phyloP scores from a whole-genome alignment of 2,329 filamentous ascomycete species.

The Trichoderma sp. region DNA sequence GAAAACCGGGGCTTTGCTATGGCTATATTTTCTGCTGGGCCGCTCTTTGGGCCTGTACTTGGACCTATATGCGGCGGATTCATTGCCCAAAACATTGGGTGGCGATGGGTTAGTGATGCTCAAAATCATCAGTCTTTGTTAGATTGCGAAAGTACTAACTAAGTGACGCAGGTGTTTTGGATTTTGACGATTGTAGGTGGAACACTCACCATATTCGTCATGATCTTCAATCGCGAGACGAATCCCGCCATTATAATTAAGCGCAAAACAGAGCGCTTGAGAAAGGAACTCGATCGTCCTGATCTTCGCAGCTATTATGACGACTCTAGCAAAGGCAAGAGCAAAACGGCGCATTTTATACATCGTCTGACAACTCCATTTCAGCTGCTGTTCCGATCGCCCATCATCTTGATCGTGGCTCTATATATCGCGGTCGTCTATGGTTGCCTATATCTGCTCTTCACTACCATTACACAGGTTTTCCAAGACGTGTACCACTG shows the following conservation, averaged over 20 bases:
- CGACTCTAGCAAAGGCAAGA: constrained; percentile 34
- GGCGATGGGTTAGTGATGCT: constrained; percentile 51
- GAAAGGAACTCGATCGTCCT: constrained; percentile 49
- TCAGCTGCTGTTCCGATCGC: constrained; percentile 54
- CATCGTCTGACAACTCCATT: constrained; percentile 58
- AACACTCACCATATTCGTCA: constrained; percentile 35
- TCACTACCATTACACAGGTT: constrained; percentile 52
- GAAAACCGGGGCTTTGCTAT: constrained; percentile 53
- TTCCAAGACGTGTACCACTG: constrained; percentile 43
- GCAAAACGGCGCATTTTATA: constrained; percentile 32
- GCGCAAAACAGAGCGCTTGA: constrained; percentile 52
- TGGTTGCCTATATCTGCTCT: constrained; percentile 18
- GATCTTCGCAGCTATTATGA: constrained; percentile 53
- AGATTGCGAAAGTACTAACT: neutral
- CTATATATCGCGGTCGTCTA: constrained; percentile 25
- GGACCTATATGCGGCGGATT: constrained; percentile 56
- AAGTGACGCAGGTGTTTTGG: constrained; percentile 41
- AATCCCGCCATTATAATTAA: constrained; percentile 53
- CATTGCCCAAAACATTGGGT: constrained; percentile 53
- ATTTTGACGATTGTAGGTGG: constrained; percentile 49
- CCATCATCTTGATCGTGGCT: constrained; percentile 52
- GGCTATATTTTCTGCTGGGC: constrained; percentile 58
- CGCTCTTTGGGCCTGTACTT: constrained; percentile 59
- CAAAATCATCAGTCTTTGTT: neutral
- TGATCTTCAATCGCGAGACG: constrained; percentile 46